A percentile compares a stretch with the other conserved stretches of the same genome.
phyloP scores from a whole-genome alignment of 768 basidiomycete species.

The Suillus clintonianus region DNA sequence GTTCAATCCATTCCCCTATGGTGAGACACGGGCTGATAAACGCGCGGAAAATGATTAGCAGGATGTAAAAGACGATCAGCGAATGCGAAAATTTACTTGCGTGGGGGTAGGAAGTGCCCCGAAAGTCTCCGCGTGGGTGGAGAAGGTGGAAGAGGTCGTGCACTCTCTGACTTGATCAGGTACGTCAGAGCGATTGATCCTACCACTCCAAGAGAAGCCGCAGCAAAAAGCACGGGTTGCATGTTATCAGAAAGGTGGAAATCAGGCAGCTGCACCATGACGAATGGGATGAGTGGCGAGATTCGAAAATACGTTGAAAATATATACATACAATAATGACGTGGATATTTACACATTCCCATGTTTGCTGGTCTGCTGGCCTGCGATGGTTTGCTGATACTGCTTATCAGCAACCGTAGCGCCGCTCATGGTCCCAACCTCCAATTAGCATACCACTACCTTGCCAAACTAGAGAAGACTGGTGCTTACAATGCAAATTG shows the following conservation, averaged over 20 bases:
- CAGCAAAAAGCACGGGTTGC: background rate
- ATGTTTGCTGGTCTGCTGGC: background rate
- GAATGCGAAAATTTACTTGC: background rate
- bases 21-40: background rate
- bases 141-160: background rate
- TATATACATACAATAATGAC: background rate
- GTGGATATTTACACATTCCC: background rate
- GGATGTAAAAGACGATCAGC: too few species aligned
- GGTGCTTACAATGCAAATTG: too few species aligned
- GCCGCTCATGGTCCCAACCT: too few species aligned
- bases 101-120: background rate
- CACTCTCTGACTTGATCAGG: too few species aligned
- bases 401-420: background rate
- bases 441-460: too few species aligned
- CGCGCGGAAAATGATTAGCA: background rate
- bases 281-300: background rate
- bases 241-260: background rate
- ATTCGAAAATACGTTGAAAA: background rate
- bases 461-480: too few species aligned
- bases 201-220: background rate
- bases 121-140: background rate
- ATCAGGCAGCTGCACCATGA: background rate
- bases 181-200: background rate
- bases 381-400: background rate
- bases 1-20: conserved; percentile 18